These are phyloP conservation scores for Kazachstania psychrophila DNA, from an alignment of 805 yeast genomes.

Conservation along the genomic window DNA sequence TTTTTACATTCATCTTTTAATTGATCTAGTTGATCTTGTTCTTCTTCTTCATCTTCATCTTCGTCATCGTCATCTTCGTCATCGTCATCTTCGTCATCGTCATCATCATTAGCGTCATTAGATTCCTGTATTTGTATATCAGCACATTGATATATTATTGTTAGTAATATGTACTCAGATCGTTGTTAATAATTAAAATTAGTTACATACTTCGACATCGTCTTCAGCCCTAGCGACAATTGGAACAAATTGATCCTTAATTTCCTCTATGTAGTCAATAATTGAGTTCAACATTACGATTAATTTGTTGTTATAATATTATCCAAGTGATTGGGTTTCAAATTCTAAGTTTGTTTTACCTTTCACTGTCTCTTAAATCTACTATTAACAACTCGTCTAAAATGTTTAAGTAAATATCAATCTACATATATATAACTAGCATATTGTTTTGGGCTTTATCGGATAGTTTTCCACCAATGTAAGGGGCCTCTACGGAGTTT, in stretches of 20 bases:
- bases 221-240: constrained; percentile 73
- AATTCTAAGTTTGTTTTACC: too few relatives aligned
- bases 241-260: constrained; percentile 73
- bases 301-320: too few relatives aligned
- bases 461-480: not conserved
- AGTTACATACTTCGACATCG: constrained; percentile 12
- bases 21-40: constrained; percentile 54
- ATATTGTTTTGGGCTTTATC: constrained; percentile 5
- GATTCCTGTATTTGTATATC: not conserved
- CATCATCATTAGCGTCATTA: constrained; percentile 18
- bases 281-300: constrained; percentile 30
- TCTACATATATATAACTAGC: too few relatives aligned
- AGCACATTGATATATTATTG: not conserved
- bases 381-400: too few relatives aligned
- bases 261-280: constrained; percentile 43
- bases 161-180: constrained; percentile 1
- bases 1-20: constrained; percentile 61
- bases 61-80: constrained; percentile 52
- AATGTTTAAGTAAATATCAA: too few relatives aligned
- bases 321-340: too few relatives aligned
- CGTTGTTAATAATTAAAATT: not conserved
- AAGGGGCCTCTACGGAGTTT: constrained; percentile 2
- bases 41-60: constrained; percentile 62
- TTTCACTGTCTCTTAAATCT: too few relatives aligned
- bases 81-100: constrained; percentile 27